Evolutionary conservation across 2,329 filamentous ascomycete species (phyloP), one percentile per base, ranked within the genome.

Genomic region (Cladophialophora yegresii): DNA sequence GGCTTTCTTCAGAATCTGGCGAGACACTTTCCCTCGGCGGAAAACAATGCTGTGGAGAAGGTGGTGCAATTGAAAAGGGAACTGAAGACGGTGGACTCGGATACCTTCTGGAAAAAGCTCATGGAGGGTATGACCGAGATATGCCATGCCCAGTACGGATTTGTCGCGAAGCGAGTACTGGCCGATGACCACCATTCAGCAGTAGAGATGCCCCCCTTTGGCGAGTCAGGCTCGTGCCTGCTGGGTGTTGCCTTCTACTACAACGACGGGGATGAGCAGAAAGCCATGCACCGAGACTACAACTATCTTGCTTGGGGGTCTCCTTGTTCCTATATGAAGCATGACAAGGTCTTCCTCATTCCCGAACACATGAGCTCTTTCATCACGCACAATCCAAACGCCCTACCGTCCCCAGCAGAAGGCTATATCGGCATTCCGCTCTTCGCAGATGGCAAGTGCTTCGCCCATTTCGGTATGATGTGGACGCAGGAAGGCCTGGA

Each of bases 381-480:
- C 71, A 82, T 85, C 54, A 80, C 82, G 28, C 79, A 86, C 67
- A 87, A 88, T 69, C 85, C 85, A 4, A 87, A 88, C 70, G 75
- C 79, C 56, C 75, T 89, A 12, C 84, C 86, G 0, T 83, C 87
- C 30, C 79, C 84, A 1, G 85, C 84, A 33, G 88, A 90, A 70
- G 86, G 87, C 2, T 90, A 89, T 72, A 79, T 91, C 40, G 86
- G 85, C 7, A 79, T 90, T 13, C 88, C 88, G 0, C 77, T 91
- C 1, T 89, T 87, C 68, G 82, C 83, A 3, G 82, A 85, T 49
- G 85, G 83, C 33, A 89, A 87, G 73, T 89, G 85, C 72, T 84
- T 89, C 70, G 87, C 85, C 23, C 86, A 90, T 74, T 87, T 91
- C 72, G 88, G 88, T n/a, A 79, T 88, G 73, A 87, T 90, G 80